phyloP scores from a whole-genome alignment of 2,329 filamentous ascomycete species.

The Epichloe glyceriae region DNA sequence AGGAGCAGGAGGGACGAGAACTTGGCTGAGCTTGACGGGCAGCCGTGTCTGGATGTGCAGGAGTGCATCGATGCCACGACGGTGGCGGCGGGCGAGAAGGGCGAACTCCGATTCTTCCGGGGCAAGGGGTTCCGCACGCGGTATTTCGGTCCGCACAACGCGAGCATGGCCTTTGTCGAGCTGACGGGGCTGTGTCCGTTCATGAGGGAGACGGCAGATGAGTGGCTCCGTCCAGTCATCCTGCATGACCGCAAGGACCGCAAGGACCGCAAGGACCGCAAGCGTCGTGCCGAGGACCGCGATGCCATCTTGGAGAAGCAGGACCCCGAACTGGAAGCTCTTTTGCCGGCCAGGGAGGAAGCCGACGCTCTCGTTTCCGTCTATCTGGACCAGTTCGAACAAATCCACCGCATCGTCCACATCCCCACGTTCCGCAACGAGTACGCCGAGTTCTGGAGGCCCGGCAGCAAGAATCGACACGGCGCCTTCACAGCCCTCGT shows the following conservation, averaged over 20 bases:
- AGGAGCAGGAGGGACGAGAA: conserved; percentile 33
- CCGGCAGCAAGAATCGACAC: conserved; percentile 27
- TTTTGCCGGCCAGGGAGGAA: conserved; percentile 35
- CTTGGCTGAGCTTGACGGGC: conserved; percentile 16
- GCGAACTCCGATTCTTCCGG: conserved; percentile 44
- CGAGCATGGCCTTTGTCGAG: conserved; percentile 47
- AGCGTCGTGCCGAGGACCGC: conserved; percentile 38
- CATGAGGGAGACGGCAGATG: conserved; percentile 49
- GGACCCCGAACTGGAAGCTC: conserved; percentile 35
- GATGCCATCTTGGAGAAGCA: conserved; percentile 35
- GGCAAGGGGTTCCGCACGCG: conserved; percentile 47
- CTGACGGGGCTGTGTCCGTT: conserved; percentile 44
- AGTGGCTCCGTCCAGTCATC: conserved; percentile 46
- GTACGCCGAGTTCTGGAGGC: conserved; percentile 42
- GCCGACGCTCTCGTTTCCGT: conserved; percentile 35
- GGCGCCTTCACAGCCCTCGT: conserved; percentile 44
- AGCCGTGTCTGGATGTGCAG: conserved; percentile 22
- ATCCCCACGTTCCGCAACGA: conserved; percentile 44
- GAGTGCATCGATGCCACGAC: conserved; percentile 28
- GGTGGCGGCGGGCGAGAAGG: conserved; percentile 29
- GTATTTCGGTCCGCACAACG: conserved; percentile 48
- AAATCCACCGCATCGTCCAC: conserved; percentile 44
- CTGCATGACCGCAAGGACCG: conserved; percentile 43
- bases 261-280: conserved; percentile 41
- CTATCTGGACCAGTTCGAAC: conserved; percentile 42